These are phyloP conservation scores for Debaryomyces fabryi DNA, from an alignment of 1,139 yeast genomes.

Conservation along the genomic window DNA sequence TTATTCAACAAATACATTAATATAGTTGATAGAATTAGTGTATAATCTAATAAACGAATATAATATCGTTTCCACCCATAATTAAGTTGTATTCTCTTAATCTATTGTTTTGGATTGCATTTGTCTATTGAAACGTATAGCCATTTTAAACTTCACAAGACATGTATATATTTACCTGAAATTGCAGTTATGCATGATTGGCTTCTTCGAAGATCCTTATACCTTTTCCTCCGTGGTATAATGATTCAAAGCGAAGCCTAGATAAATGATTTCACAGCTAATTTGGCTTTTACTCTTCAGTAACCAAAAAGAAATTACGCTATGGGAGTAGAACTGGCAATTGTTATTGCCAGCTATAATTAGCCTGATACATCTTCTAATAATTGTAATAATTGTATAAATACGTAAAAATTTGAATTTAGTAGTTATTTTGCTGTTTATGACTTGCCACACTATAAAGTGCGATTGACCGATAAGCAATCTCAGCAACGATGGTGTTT, in stretches of 20 bases:
- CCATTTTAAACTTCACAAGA: not conserved
- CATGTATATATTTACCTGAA: not conserved
- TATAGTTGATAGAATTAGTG: conserved; percentile 5
- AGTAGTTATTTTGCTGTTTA: not conserved
- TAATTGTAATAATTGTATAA: not conserved
- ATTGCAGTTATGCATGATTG: conserved; percentile 19
- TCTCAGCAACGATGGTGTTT: not conserved
- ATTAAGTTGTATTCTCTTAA: not conserved
- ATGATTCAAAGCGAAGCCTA: conserved; percentile 76
- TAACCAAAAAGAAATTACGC: conserved; percentile 9
- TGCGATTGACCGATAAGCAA: conserved; percentile 6
- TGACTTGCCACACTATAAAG: not conserved
- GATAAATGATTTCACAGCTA: conserved; percentile 34
- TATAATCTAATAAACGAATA: conserved; percentile 7
- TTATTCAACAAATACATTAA: not conserved
- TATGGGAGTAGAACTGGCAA: conserved; percentile 21
- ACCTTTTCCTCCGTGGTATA: conserved; percentile 54
- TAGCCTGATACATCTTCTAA: conserved; percentile 30
- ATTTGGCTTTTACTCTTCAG: conserved; percentile 28
- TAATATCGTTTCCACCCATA: not conserved
- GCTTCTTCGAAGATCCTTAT: conserved; percentile 73
- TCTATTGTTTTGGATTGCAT: not conserved
- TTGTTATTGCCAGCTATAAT: conserved; percentile 23
- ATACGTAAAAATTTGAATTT: not conserved
- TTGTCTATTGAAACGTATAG: not conserved